A percentile compares a stretch with the other conserved stretches of the same genome.
These are phyloP conservation scores for Selenicereus undatus DNA, from an alignment of 148 eudicot species.

Conservation along the genomic window DNA sequence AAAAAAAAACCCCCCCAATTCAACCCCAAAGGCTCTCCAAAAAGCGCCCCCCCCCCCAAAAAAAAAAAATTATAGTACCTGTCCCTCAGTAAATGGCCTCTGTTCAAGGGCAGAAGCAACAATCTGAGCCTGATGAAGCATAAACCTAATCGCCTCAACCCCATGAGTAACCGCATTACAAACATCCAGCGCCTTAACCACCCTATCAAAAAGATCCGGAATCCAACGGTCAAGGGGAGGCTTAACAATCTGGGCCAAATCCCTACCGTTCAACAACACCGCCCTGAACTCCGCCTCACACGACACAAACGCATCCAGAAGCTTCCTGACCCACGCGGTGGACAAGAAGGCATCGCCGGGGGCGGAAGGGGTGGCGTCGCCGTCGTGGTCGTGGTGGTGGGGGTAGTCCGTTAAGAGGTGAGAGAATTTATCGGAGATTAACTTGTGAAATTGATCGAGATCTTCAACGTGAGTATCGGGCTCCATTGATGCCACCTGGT, in stretches of 20 bases:
- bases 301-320: constrained; percentile 69
- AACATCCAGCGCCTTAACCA: constrained; percentile 70
- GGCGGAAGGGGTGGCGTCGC: constrained; percentile 2
- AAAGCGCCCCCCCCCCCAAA: too few relatives aligned
- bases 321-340: constrained; percentile 63
- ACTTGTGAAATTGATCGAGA: constrained; percentile 61
- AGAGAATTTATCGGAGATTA: constrained; percentile 62
- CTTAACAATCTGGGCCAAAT: constrained; percentile 51
- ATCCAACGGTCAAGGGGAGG: constrained; percentile 70
- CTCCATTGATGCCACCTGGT: constrained; percentile 69
- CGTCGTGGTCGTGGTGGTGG: constrained; percentile 3
- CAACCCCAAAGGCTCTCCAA: neutral
- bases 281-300: constrained; percentile 91
- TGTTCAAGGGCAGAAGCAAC: constrained; percentile 60
- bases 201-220: constrained; percentile 64
- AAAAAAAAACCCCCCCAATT: neutral
- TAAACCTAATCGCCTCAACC: constrained; percentile 49
- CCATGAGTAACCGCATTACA: constrained; percentile 80
- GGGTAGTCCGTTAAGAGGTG: constrained; percentile 23
- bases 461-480: constrained; percentile 40
- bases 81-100: constrained; percentile 68
- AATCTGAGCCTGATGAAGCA: constrained; percentile 61
- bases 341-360: constrained; percentile 42
- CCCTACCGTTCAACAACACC: constrained; percentile 58
- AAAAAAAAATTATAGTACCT: constrained; percentile 29